Evolutionary conservation across 1,284 basidiomycete species (phyloP), one percentile per base, ranked within the genome.

Genomic region (Pulveroboletus sp.): DNA sequence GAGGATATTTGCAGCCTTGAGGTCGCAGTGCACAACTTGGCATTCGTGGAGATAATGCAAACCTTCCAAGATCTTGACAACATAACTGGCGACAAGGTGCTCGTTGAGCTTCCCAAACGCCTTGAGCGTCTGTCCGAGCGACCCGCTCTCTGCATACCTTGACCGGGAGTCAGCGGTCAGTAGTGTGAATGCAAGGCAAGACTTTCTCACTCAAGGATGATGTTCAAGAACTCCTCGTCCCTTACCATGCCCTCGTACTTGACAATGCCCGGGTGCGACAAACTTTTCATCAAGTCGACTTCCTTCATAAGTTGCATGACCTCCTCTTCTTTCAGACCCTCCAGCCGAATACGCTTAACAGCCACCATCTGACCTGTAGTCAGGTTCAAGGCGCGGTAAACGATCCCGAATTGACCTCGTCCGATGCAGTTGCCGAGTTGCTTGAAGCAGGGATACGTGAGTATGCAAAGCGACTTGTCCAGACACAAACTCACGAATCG

Each of bases 1-100:
- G 42, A 99, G 82, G 71, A 99, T 98, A 72, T 98, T 99, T 55
- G 97, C 96, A 3, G 96, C 95, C 75, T 99, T 99, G 72, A 98
- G 88, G 74, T 99, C 96, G 67, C 94, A 91, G 64, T 91, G 89
- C 15, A 91, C 89, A 54, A 91, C 89, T 59, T 92, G 85, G 67
- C 84, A 85, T 60, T 78, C 76, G 71, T 97, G 93, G 15, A 97
- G 82, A 68, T 96, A 97, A 66, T 93, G 82, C 50, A 97, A 75
- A 0, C 94, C 94, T 68, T 97, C 94, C 35, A 97, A 79, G 62
- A 97, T 96, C 78, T 95, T 95, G 68, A 93, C 88, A 35, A 95
- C 91, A 67, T 96, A 96, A 58, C 87, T 84, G 1, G 94, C 89
- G 7, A 95, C 91, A 26, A 97, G 84, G 21, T 81, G 82, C 70